A percentile compares a stretch with the other conserved stretches of the same genome.
phyloP scores from a whole-genome alignment of 306 rosid species.

The Prunus dulcis region DNA sequence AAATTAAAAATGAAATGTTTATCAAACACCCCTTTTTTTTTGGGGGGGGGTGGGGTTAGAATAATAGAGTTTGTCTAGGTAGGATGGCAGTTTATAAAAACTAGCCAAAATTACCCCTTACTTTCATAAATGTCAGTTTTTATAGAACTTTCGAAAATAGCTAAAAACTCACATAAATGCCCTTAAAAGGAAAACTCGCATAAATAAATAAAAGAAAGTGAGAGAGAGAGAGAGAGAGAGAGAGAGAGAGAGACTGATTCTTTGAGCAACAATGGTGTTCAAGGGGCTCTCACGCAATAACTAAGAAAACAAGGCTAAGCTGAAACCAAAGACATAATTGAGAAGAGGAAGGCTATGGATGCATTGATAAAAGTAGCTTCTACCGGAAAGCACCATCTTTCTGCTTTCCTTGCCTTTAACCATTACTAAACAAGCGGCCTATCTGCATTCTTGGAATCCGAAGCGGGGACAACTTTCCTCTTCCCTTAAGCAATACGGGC shows the following conservation, averaged over 20 bases:
- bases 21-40: no score
- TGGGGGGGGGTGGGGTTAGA: no score
- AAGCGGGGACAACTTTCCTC: conserved; percentile 60
- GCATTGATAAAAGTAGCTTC: conserved; percentile 51
- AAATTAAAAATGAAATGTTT: no score
- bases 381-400: conserved; percentile 49
- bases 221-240: not conserved
- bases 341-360: conserved; percentile 58
- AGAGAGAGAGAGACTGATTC: not conserved
- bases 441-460: conserved; percentile 56
- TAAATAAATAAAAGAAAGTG: no score
- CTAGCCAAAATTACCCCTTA: no score
- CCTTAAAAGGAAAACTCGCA: no score
- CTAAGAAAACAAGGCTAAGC: conserved; percentile 31
- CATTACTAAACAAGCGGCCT: conserved; percentile 38
- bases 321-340: conserved; percentile 47
- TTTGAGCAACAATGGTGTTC: conserved; percentile 26
- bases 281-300: conserved; percentile 15
- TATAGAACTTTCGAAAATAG: no score
- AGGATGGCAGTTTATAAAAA: no score
- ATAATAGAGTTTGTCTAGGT: no score
- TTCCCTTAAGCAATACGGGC: conserved; percentile 52
- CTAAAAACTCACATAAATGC: no score
- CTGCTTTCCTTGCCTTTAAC: conserved; percentile 42
- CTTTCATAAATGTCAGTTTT: no score